Base-by-base conservation (phyloP, 2,329 filamentous ascomycete species). In the Aspergillus ibericus region DNA sequence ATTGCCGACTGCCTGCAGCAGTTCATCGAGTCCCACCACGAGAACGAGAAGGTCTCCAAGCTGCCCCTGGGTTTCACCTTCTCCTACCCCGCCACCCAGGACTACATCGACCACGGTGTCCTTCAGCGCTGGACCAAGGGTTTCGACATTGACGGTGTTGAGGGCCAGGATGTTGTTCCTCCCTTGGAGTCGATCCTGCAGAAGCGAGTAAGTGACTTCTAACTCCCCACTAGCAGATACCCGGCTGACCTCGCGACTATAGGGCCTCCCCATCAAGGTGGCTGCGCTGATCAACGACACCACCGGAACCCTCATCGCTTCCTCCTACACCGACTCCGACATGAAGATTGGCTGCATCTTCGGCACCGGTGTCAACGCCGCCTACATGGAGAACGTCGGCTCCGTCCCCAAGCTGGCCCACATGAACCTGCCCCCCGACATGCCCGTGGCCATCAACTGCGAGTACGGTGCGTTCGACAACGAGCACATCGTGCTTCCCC, bases 311-410 rank as follows among this genome's bases (percentile, higher is more conserved):
- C 82, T 99, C 70, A 96, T 99, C 70, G 95, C 95, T 61, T 98
- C 93, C 25, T 89, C 92, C 29, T 99, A 99, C 79, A 98, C 93
- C n/a, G 93, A 99, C 73, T 81, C 88, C 47, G 86, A 88, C 67
- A 96, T 97, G 85, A 92, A 88, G 79, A 95, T 98, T 70, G 95
- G 95, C 56, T 97, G 93, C 78, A 99, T 99, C 73, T 99, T 99
- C 70, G 95, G 95, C 68, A 99, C 95, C 12, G 95, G 95, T 59
- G 97, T 95, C 80, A 99, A 99, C 71, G 95, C 93, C 40, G 95
- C 95, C 38, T 99, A 99, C 81, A 96, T 99, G 90, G 95, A 99
- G 78, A 80, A 96, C 70, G 91, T 86, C 64, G 92, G 92, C 64
- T 91, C 89, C 12, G 92, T 99, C 64, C 93, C 93, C 64, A 99